These are phyloP conservation scores for Leishmania gerbilli DNA, from an alignment of 208 protist genomes.

Conservation along the genomic window DNA sequence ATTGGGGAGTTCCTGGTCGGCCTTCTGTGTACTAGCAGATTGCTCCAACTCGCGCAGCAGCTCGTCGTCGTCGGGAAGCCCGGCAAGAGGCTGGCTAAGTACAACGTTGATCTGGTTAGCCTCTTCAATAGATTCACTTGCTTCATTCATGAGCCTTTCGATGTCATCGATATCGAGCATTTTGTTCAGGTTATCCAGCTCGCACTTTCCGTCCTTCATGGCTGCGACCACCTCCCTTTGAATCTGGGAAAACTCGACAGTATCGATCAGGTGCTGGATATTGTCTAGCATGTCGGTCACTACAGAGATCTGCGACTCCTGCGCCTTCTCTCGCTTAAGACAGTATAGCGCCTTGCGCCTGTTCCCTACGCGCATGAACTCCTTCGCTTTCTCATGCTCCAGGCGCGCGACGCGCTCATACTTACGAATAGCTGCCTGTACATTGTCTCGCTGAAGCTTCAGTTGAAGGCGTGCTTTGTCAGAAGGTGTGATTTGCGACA, in stretches of 20 bases:
- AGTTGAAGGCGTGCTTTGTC: slow-evolving; percentile 80
- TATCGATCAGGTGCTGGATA: slow-evolving; percentile 74
- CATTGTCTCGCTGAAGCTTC: slow-evolving; percentile 82
- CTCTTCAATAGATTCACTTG: slow-evolving; percentile 72
- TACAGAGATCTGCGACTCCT: slow-evolving; percentile 55
- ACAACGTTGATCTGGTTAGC: slow-evolving; percentile 69
- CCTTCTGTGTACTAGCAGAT: slow-evolving; percentile 9
- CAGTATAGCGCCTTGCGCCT: slow-evolving; percentile 81
- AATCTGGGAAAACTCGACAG: slow-evolving; percentile 79
- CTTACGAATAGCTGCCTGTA: slow-evolving; percentile 61
- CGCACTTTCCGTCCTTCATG: slow-evolving; percentile 70
- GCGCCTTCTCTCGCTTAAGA: slow-evolving; percentile 70
- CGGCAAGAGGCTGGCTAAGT: slow-evolving; percentile 50
- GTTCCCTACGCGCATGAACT: slow-evolving; percentile 69
- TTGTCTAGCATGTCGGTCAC: slow-evolving; percentile 81
- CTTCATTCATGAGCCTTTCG: slow-evolving; percentile 74
- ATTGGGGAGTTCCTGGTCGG: slow-evolving; percentile 20
- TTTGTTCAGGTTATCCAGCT: slow-evolving; percentile 77
- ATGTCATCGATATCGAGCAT: slow-evolving; percentile 89
- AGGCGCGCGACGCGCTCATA: slow-evolving; percentile 58
- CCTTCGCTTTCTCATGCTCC: slow-evolving; percentile 67
- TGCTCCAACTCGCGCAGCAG: slow-evolving; percentile 57
- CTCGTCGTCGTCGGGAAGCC: slow-evolving; percentile 60
- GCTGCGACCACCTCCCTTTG: slow-evolving; percentile 71
- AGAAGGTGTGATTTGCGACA: slow-evolving; percentile 55